Evolutionary conservation across 1,284 basidiomycete species (phyloP), one percentile per base, ranked within the genome.

Genomic region (Gymnopus androsaceus): DNA sequence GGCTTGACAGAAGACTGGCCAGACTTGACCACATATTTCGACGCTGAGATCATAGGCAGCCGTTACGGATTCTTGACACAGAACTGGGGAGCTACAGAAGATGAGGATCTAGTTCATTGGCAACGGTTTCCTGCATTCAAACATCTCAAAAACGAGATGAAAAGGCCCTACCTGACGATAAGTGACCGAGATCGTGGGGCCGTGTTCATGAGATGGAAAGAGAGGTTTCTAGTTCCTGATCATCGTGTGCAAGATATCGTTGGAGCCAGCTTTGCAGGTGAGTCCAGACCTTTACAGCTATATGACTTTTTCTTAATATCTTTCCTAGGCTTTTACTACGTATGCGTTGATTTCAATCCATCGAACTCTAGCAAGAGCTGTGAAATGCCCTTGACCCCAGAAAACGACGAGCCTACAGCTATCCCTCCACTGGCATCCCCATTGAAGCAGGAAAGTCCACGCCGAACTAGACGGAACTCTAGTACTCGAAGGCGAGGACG

Each of bases 171-270:
- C 59, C 67, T 91, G 69, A 89, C 88, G 25, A 85, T 94, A 66
- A 78, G 84, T 58, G 89, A 90, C 62, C 78, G 84, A 25, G 85
- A 88, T 65, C 81, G 85, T 41, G 85, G 87, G 4, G 87, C 86
- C 19, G 84, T 91, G 25, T 98, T 98, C 69, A 94, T 98, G 90
- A 81, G 95, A 57, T 97, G 95, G 91, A 98, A 98, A 74, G 95
- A 98, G 73, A 83, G 88, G 65, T 98, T 98, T 72, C 76, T 98
- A 57, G 93, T 98, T 12, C 95, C 95, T 8, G 92, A 96, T 70
- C 93, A 96, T 72, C 84, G 88, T 57, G 93, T 96, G 45, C 86
- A 92, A 67, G 94, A 96, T 72, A 97, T 98, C 70, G 94, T 86
- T 65, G 95, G 95, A 28, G 95, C 95, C 4, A 94, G 91, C 68